These are phyloP conservation scores for Clathrus columnatus DNA, from an alignment of 768 basidiomycete genomes.

Conservation along the genomic window DNA sequence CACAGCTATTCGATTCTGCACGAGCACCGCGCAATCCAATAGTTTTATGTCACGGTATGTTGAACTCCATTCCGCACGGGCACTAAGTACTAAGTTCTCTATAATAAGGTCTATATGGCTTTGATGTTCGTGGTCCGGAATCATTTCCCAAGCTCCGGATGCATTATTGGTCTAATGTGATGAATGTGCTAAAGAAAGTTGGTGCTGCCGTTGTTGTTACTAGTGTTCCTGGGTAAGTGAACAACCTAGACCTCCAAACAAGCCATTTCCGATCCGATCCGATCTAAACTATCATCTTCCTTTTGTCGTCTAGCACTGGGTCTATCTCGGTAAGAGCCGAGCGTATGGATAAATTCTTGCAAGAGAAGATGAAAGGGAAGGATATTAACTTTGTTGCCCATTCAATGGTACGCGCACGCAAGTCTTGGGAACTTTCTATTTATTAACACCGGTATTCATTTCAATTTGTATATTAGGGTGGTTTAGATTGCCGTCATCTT, in stretches of 20 bases:
- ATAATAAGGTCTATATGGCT: slow-evolving; percentile 78
- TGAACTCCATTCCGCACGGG: too few species aligned
- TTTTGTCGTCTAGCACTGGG: slow-evolving; percentile 57
- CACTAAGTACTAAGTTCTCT: background rate
- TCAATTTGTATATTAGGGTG: slow-evolving; percentile 45
- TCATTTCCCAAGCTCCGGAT: slow-evolving; percentile 75
- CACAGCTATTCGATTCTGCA: slow-evolving; percentile 68
- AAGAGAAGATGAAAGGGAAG: slow-evolving; percentile 55
- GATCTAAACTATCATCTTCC: background rate
- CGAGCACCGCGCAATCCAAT: slow-evolving; percentile 82
- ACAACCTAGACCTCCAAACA: background rate
- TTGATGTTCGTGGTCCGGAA: slow-evolving; percentile 80
- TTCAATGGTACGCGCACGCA: slow-evolving; percentile 54
- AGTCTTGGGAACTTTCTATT: background rate
- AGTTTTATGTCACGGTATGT: slow-evolving; percentile 89
- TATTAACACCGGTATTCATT: background rate
- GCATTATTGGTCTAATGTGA: slow-evolving; percentile 91
- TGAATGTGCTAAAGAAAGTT: slow-evolving; percentile 69
- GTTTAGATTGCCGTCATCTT: slow-evolving; percentile 87
- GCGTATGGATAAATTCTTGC: slow-evolving; percentile 63
- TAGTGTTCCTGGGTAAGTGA: slow-evolving; percentile 77
- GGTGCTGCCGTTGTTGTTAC: slow-evolving; percentile 96
- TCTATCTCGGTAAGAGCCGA: slow-evolving; percentile 77
- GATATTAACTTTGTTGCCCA: slow-evolving; percentile 92
- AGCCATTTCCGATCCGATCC: background rate